Percentiles rank a stretch among this genome's conserved stretches.
Evolutionary conservation across 2,329 filamentous ascomycete species (phyloP).

Genomic region (Hypoxylon sp.): DNA sequence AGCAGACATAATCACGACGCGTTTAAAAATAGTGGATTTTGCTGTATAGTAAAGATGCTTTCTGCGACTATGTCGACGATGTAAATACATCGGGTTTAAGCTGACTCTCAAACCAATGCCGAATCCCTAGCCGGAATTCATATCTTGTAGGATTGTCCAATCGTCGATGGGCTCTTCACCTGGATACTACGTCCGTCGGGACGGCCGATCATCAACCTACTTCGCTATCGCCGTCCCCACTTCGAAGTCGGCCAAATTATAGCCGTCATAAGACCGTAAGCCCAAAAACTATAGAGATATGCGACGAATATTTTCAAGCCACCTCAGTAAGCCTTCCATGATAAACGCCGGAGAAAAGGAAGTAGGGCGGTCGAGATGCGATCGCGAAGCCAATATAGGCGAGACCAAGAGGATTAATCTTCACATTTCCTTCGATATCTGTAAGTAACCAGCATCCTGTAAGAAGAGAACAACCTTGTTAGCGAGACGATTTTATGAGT

Average conservation of each 20-base stretch:
- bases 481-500: background rate
- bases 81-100: constrained; percentile 16
- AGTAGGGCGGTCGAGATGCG: constrained; percentile 2
- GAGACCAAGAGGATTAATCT: background rate
- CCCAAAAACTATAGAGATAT: background rate
- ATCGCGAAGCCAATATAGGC: constrained; percentile 15
- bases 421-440: background rate
- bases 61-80: background rate
- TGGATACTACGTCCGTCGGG: constrained; percentile 11
- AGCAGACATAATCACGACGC: background rate
- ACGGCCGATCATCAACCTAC: constrained; percentile 3
- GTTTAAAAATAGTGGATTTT: background rate
- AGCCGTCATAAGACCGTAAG: background rate
- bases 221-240: constrained; percentile 1
- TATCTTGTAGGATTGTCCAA: constrained; percentile 1
- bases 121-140: constrained; percentile 23
- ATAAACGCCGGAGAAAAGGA: background rate
- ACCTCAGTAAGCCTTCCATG: background rate
- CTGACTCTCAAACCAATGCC: background rate
- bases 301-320: background rate
- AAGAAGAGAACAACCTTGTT: background rate
- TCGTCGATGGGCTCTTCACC: background rate
- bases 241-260: constrained; percentile 2
- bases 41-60: background rate
- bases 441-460: background rate